Conservation (phyloP, 805 yeast species). For the Barnettozyma populi region DNA sequence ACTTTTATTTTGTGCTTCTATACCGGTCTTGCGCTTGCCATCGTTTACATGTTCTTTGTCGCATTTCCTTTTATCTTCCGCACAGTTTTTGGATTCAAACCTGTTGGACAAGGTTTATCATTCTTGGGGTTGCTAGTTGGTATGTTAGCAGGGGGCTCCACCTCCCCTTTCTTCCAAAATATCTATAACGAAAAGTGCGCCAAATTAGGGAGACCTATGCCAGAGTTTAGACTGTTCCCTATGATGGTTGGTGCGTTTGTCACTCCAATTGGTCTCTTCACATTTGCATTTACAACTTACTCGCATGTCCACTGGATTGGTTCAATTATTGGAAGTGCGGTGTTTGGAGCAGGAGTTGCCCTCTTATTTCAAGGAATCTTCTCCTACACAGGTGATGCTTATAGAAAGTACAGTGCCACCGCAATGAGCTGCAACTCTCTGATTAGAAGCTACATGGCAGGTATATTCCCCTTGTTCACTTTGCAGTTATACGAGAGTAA, state of each 20-base stretch:
- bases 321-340: constrained; percentile 64
- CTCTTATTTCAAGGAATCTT: constrained; percentile 63
- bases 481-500: constrained; percentile 46
- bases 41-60: constrained; percentile 59
- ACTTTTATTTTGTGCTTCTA: constrained; percentile 48
- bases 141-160: constrained; percentile 39
- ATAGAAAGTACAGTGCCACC: constrained; percentile 47
- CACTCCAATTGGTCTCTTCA: constrained; percentile 62
- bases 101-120: constrained; percentile 57
- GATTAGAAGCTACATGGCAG: constrained; percentile 49
- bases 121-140: constrained; percentile 57
- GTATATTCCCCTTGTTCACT: constrained; percentile 53
- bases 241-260: constrained; percentile 62
- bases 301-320: constrained; percentile 64
- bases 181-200: constrained; percentile 37
- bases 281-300: constrained; percentile 72
- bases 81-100: constrained; percentile 44
- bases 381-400: constrained; percentile 61
- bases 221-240: constrained; percentile 56
- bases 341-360: constrained; percentile 67
- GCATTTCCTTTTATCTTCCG: constrained; percentile 59
- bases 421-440: constrained; percentile 47
- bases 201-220: constrained; percentile 42
- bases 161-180: constrained; percentile 39
- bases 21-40: constrained; percentile 52